Conservation (phyloP, 192 early-diverging fungal species). For the Linnemannia exigua region DNA sequence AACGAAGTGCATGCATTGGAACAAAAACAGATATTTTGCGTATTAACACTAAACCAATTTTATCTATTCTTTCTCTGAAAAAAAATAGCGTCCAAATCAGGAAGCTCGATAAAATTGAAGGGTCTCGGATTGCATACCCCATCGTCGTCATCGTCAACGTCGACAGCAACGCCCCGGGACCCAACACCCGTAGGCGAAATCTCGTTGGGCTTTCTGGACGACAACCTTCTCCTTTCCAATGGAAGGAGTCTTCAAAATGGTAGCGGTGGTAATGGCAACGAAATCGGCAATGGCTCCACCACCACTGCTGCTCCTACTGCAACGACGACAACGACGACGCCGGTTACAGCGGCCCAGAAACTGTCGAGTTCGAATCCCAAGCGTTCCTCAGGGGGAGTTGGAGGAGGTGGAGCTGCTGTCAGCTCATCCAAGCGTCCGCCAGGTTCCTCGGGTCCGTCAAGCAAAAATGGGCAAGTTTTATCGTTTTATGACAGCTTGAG, state of each 20-base stretch:
- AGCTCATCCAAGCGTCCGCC: slow-evolving; percentile 48
- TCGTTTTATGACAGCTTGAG: slow-evolving; percentile 48
- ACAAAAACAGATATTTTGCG: background rate
- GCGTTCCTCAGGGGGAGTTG: slow-evolving; percentile 19
- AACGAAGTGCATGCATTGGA: background rate
- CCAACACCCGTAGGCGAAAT: slow-evolving; percentile 49
- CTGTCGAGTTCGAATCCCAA: slow-evolving; percentile 53
- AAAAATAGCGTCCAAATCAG: slow-evolving; percentile 32
- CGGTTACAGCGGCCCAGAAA: slow-evolving; percentile 19
- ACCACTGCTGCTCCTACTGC: background rate
- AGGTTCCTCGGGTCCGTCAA: slow-evolving; percentile 29
- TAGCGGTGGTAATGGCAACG: slow-evolving; percentile 13
- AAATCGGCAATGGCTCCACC: background rate
- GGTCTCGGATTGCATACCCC: slow-evolving; percentile 39
- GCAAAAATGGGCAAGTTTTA: slow-evolving; percentile 57
- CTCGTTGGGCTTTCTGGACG: slow-evolving; percentile 41
- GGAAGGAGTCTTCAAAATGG: slow-evolving; percentile 50
- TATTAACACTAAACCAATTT: background rate
- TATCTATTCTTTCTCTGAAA: background rate
- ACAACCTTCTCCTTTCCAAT: slow-evolving; percentile 41
- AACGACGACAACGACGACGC: background rate
- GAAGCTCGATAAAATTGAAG: slow-evolving; percentile 42
- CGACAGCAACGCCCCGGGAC: background rate
- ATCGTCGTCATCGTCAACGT: slow-evolving; percentile 3
- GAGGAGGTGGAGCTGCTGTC: slow-evolving; percentile 15